These are phyloP conservation scores for Aulographum hederae DNA, from an alignment of 2,329 filamentous ascomycete species.

Conservation along the genomic window DNA sequence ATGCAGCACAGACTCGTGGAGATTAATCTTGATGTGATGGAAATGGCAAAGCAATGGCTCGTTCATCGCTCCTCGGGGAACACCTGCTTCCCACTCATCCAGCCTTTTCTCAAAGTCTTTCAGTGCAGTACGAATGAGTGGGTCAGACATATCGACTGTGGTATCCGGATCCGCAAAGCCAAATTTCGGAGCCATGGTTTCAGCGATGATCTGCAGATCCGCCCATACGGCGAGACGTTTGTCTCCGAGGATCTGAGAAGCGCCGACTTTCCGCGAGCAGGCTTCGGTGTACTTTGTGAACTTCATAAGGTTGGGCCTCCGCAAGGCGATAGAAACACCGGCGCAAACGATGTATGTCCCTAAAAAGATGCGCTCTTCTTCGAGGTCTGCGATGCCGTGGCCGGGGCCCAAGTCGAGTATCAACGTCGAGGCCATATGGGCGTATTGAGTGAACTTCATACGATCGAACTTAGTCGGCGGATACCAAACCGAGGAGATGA, in stretches of 20 bases:
- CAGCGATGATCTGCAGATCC: constrained; percentile 42
- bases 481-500: constrained; percentile 31
- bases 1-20: constrained; percentile 60
- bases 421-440: constrained; percentile 33
- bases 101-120: constrained; percentile 47
- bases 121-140: constrained; percentile 45
- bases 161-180: constrained; percentile 44
- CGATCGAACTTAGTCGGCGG: constrained; percentile 28
- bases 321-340: too few relatives aligned
- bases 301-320: constrained; percentile 40
- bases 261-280: constrained; percentile 36
- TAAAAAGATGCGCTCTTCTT: too few relatives aligned
- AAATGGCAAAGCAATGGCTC: too few relatives aligned
- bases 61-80: too few relatives aligned
- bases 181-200: constrained; percentile 50
- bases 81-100: constrained; percentile 43
- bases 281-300: constrained; percentile 44
- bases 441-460: constrained; percentile 32
- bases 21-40: constrained; percentile 48
- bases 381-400: too few relatives aligned
- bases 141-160: constrained; percentile 36
- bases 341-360: too few relatives aligned
- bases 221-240: constrained; percentile 39
- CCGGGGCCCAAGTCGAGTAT: constrained; percentile 28
- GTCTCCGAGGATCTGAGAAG: constrained; percentile 36